Evolutionary conservation across 371 early-diverging fungal genomes (phyloP).

Genomic region (Actinomortierella wolfii): DNA sequence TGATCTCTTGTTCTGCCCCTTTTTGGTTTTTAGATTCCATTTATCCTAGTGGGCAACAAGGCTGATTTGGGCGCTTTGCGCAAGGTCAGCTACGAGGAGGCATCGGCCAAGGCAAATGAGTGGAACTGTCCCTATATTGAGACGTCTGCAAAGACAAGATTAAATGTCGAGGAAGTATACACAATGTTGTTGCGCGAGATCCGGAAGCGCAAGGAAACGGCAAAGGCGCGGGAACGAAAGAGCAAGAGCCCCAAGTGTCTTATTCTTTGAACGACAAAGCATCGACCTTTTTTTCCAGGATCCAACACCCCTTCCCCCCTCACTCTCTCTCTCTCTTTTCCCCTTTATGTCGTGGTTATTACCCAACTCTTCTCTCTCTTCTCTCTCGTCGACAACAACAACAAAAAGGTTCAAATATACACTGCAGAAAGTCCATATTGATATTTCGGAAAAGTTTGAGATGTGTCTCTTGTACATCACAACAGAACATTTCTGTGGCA

Average conservation of each 20-base stretch:
- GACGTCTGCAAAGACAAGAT: slow-evolving; percentile 87
- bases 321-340: no score
- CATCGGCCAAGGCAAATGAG: slow-evolving; percentile 69
- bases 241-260: slow-evolving; percentile 56
- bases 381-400: no score
- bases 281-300: no score
- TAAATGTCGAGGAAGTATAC: slow-evolving; percentile 85
- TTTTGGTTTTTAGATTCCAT: slow-evolving; percentile 63
- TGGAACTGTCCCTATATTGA: slow-evolving; percentile 87
- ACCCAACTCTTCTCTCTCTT: no score
- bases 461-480: no score
- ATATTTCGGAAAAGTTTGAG: no score
- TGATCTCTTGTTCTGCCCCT: not conserved
- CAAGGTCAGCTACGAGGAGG: slow-evolving; percentile 75
- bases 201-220: slow-evolving; percentile 68
- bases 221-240: slow-evolving; percentile 54
- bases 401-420: no score
- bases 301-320: no score
- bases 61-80: slow-evolving; percentile 76
- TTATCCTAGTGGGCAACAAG: slow-evolving; percentile 90
- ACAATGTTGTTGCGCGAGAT: slow-evolving; percentile 78
- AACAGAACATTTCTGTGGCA: no score
- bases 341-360: no score
- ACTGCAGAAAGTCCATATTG: no score
- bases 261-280: slow-evolving; percentile 9